phyloP scores from a whole-genome alignment of 2,329 filamentous ascomycete species.

The Penicillium olsonii region DNA sequence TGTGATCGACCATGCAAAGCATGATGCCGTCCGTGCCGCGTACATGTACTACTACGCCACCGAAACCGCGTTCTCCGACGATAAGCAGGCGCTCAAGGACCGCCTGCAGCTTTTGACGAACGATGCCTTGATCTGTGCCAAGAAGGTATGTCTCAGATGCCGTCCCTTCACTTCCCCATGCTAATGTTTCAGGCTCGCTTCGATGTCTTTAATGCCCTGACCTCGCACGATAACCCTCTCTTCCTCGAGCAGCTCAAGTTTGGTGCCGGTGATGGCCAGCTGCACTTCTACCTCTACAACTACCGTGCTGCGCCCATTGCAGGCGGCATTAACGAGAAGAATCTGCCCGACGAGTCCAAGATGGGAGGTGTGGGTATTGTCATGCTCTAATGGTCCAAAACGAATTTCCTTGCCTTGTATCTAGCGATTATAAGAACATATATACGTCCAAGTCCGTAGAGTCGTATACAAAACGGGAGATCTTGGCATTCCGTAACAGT shows the following conservation, averaged over 20 bases:
- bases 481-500: background rate
- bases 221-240: conserved; percentile 87
- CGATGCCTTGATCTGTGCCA: conserved; percentile 85
- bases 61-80: conserved; percentile 67
- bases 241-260: conserved; percentile 96
- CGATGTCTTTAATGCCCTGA: conserved; percentile 96
- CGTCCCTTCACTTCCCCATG: background rate
- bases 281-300: conserved; percentile 98
- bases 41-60: conserved; percentile 98
- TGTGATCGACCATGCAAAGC: conserved; percentile 78
- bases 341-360: conserved; percentile 72
- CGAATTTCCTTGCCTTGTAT: conserved; percentile 13
- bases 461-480: background rate
- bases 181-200: conserved; percentile 62
- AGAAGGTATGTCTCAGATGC: conserved; percentile 55
- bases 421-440: background rate
- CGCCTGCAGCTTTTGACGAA: conserved; percentile 78
- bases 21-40: conserved; percentile 79
- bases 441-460: too few relatives aligned
- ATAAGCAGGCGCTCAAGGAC: conserved; percentile 66
- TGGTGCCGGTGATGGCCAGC: conserved; percentile 86
- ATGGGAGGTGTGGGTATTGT: conserved; percentile 89
- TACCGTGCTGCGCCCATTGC: conserved; percentile 84
- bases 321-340: conserved; percentile 79
- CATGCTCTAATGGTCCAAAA: conserved; percentile 60